phyloP scores from a whole-genome alignment of 169 alveolate species.

The Ichthyophthirius multifiliis region DNA sequence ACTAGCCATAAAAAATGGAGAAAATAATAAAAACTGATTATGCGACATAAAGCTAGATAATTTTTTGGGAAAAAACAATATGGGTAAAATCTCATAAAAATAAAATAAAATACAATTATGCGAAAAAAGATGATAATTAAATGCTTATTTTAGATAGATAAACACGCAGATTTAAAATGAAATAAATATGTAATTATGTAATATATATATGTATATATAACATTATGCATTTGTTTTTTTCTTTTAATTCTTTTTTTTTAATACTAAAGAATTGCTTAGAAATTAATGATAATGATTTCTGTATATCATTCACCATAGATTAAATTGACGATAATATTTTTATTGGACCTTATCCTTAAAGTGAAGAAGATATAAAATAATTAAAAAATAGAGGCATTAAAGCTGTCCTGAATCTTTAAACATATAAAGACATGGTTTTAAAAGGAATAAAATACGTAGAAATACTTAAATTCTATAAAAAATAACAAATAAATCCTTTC shows the following conservation, averaged over 20 bases:
- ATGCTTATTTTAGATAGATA: slow-evolving; percentile 1
- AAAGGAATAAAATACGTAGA: not conserved
- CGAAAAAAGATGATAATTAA: slow-evolving; percentile 1
- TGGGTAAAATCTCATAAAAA: not conserved
- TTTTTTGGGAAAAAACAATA: not conserved
- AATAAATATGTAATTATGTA: not conserved
- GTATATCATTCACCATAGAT: not conserved
- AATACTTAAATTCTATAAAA: not conserved
- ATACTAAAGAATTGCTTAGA: not conserved
- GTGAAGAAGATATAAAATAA: not conserved
- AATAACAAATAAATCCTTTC: not conserved
- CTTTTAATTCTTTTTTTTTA: not conserved
- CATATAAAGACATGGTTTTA: slow-evolving; percentile 1
- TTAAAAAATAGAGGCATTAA: not conserved
- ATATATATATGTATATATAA: not conserved
- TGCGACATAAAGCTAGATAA: not conserved
- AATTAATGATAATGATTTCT: not conserved
- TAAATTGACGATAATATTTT: not conserved
- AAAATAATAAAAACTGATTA: not conserved
- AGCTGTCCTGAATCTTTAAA: not conserved
- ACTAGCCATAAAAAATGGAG: not conserved
- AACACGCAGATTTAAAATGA: not conserved
- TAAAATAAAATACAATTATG: not conserved
- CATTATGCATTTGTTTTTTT: not conserved
- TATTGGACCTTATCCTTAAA: slow-evolving; percentile 17